These are phyloP conservation scores for Trematosphaeria pertusa DNA, from an alignment of 2,329 filamentous ascomycete species.

Conservation along the genomic window DNA sequence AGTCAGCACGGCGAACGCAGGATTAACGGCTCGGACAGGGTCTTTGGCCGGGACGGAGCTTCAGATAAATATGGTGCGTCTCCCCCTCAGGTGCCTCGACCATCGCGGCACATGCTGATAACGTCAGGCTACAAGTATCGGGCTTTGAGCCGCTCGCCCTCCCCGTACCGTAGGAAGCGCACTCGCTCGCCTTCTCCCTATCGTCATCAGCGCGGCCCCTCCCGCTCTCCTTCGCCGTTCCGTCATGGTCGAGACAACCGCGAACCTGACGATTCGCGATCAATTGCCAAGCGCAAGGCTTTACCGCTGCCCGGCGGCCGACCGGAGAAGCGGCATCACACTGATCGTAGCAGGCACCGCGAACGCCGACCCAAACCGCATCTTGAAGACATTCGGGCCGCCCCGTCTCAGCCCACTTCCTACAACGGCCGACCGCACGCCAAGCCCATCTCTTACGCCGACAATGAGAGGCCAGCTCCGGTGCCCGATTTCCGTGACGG, in stretches of 20 bases:
- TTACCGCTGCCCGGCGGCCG: constrained; percentile 34
- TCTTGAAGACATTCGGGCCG: constrained; percentile 60
- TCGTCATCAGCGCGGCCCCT: constrained; percentile 17
- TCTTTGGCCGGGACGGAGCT: constrained; percentile 36
- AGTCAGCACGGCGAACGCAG: constrained; percentile 35
- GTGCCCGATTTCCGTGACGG: constrained; percentile 24
- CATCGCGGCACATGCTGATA: constrained; percentile 5
- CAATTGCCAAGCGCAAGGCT: constrained; percentile 55
- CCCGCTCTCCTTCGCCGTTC: constrained; percentile 35
- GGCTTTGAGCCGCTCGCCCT: constrained; percentile 39
- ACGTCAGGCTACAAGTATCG: constrained; percentile 24
- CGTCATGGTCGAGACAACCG: constrained; percentile 31
- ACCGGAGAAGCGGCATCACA: constrained; percentile 64
- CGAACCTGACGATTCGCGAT: constrained; percentile 35
- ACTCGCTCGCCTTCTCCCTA: constrained; percentile 13
- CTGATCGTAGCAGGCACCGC: constrained; percentile 50
- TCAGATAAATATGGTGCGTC: constrained; percentile 29
- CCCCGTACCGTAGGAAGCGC: constrained; percentile 16
- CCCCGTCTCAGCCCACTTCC: constrained; percentile 9
- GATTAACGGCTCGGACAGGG: constrained; percentile 45
- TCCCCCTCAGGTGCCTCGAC: background rate
- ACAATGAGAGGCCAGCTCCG: constrained; percentile 54
- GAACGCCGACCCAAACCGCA: constrained; percentile 68
- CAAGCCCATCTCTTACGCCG: constrained; percentile 40
- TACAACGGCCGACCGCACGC: constrained; percentile 22